phyloP scores from a whole-genome alignment of 2,329 filamentous ascomycete genomes.

The Colletotrichum cuscutae region DNA sequence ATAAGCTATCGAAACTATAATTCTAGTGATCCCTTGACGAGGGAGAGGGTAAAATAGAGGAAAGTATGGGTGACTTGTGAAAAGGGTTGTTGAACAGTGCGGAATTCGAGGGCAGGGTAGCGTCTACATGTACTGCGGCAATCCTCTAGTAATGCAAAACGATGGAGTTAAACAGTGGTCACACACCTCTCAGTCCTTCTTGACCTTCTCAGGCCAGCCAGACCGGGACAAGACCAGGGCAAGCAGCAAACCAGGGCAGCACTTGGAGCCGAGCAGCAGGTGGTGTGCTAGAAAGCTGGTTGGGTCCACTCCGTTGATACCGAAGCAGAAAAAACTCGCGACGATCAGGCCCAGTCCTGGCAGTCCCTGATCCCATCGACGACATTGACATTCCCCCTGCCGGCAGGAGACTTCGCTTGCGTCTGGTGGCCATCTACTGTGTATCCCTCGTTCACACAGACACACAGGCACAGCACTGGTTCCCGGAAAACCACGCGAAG shows the following conservation, averaged over 20 bases:
- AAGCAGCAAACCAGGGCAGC: conserved; percentile 1
- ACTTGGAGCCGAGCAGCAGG: background rate
- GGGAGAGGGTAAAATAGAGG: too few species aligned
- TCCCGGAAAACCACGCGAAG: background rate
- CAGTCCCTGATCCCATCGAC: conserved; percentile 15
- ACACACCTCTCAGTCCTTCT: too few species aligned
- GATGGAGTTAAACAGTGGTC: too few species aligned
- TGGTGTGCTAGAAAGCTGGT: conserved; percentile 11
- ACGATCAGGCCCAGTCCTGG: conserved; percentile 8
- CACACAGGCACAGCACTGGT: background rate
- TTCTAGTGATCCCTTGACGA: too few species aligned
- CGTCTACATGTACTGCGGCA: too few species aligned
- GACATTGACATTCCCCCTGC: conserved; percentile 30
- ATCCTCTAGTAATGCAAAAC: too few species aligned
- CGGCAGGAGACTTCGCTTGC: conserved; percentile 2
- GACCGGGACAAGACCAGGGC: background rate
- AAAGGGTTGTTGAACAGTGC: too few species aligned
- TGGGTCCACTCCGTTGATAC: conserved; percentile 18
- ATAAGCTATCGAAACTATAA: too few species aligned
- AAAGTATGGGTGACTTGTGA: too few species aligned
- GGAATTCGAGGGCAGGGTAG: too few species aligned
- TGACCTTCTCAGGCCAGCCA: background rate
- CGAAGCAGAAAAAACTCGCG: conserved; percentile 23
- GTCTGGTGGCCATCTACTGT: background rate
- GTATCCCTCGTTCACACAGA: background rate